A percentile compares a stretch with the other conserved stretches of the same genome.
These are phyloP conservation scores for Penicillium sp. DNA, from an alignment of 2,329 filamentous ascomycete species.

Conservation along the genomic window DNA sequence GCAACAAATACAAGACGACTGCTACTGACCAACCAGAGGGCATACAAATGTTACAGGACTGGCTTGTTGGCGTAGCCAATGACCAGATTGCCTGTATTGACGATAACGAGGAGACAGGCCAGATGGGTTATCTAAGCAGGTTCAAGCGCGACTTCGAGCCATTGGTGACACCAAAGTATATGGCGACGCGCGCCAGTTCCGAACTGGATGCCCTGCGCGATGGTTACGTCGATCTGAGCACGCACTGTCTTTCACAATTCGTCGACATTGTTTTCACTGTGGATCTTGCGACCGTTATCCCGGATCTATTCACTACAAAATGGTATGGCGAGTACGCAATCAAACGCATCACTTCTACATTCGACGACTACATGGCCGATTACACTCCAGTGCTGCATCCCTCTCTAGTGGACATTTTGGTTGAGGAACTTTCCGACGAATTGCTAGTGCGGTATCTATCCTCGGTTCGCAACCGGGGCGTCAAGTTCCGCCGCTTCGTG, in stretches of 20 bases:
- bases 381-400: constrained; percentile 84
- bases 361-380: constrained; percentile 92
- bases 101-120: constrained; percentile 76
- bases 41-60: constrained; percentile 77
- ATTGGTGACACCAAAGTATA: constrained; percentile 78
- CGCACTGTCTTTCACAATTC: constrained; percentile 88
- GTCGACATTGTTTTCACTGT: constrained; percentile 84
- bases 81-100: constrained; percentile 99
- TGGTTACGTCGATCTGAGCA: constrained; percentile 92
- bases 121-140: constrained; percentile 79
- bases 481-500: constrained; percentile 75
- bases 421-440: constrained; percentile 91
- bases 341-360: constrained; percentile 91
- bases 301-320: constrained; percentile 85
- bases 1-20: constrained; percentile 68
- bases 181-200: constrained; percentile 69
- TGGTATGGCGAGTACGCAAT: constrained; percentile 90
- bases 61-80: constrained; percentile 95
- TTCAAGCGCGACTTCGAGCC: constrained; percentile 84
- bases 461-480: constrained; percentile 84
- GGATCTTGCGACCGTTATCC: constrained; percentile 82
- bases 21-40: constrained; percentile 62
- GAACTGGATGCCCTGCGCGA: constrained; percentile 80
- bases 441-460: constrained; percentile 84
- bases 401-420: constrained; percentile 85